Evolutionary conservation across 2,329 filamentous ascomycete genomes (phyloP).

Genomic region (Amphichorda felina): DNA sequence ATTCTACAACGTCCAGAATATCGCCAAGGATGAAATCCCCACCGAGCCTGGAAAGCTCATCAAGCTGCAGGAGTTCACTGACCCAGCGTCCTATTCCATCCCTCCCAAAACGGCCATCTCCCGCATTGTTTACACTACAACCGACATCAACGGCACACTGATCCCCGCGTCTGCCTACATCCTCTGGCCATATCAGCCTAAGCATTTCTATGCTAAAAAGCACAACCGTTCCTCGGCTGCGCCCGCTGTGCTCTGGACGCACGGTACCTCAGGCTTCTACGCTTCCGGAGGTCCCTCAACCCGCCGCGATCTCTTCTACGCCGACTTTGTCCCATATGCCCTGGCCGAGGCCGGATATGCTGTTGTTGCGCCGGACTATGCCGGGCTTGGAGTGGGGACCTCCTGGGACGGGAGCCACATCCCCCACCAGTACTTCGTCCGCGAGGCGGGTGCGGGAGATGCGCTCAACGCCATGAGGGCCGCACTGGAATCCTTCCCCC

Average conservation of each 20-base stretch:
- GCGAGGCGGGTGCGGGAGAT: slow-evolving; percentile 26
- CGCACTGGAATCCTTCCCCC: slow-evolving; percentile 23
- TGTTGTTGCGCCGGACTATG: slow-evolving; percentile 31
- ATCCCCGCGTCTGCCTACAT: slow-evolving; percentile 33
- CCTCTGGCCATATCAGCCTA: slow-evolving; percentile 27
- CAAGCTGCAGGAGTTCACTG: slow-evolving; percentile 7
- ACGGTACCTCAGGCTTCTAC: slow-evolving; percentile 29
- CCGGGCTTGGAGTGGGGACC: slow-evolving; percentile 26
- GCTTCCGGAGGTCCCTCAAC: slow-evolving; percentile 23
- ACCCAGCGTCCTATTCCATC: slow-evolving; percentile 4
- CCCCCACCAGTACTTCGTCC: slow-evolving; percentile 25
- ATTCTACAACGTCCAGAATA: slow-evolving; percentile 6
- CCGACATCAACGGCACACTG: slow-evolving; percentile 25
- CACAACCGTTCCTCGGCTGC: not conserved
- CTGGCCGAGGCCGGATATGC: slow-evolving; percentile 27
- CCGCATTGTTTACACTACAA: slow-evolving; percentile 31
- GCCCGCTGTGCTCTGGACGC: slow-evolving; percentile 25
- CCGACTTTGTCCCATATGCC: slow-evolving; percentile 20
- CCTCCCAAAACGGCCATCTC: slow-evolving; percentile 16
- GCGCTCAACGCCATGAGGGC: slow-evolving; percentile 27
- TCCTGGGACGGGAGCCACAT: slow-evolving; percentile 20
- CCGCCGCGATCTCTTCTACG: slow-evolving; percentile 25
- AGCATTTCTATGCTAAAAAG: not conserved
- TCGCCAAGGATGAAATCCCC: not conserved
- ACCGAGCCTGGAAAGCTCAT: slow-evolving; percentile 5